These are phyloP conservation scores for Albugo candida DNA, from an alignment of 352 stramenopile genomes.

Conservation along the genomic window DNA sequence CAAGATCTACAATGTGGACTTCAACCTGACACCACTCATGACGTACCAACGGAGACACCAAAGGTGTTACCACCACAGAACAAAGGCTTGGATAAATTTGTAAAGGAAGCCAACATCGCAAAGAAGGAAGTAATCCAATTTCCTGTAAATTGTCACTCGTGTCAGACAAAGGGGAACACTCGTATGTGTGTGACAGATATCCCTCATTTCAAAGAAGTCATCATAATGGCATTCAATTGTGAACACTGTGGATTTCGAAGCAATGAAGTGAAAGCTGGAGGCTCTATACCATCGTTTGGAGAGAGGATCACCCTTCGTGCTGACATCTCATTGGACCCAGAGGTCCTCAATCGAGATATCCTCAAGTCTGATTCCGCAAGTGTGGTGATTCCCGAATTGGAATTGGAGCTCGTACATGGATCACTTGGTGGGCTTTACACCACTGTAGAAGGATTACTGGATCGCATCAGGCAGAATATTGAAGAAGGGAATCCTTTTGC, in stretches of 20 bases:
- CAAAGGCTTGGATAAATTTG: slow-evolving; percentile 46
- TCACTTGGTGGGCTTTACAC: slow-evolving; percentile 83
- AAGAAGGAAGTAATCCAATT: slow-evolving; percentile 78
- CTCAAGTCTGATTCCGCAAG: slow-evolving; percentile 81
- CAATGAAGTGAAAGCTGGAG: slow-evolving; percentile 84
- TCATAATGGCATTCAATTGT: slow-evolving; percentile 87
- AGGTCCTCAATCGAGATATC: slow-evolving; percentile 80
- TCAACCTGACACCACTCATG: slow-evolving; percentile 42
- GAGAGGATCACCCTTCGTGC: slow-evolving; percentile 58
- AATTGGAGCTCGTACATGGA: slow-evolving; percentile 78
- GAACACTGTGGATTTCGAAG: slow-evolving; percentile 82
- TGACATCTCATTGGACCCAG: slow-evolving; percentile 14
- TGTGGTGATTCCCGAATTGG: slow-evolving; percentile 79
- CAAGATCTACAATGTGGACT: slow-evolving; percentile 55
- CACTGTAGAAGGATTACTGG: slow-evolving; percentile 83
- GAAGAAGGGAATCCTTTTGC: slow-evolving; percentile 66
- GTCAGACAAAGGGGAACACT: slow-evolving; percentile 35
- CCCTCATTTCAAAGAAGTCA: slow-evolving; percentile 86
- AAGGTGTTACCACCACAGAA: slow-evolving; percentile 34
- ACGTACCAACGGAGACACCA: slow-evolving; percentile 21
- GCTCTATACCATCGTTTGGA: slow-evolving; percentile 66
- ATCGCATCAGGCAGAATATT: slow-evolving; percentile 70
- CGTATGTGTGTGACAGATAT: slow-evolving; percentile 87
- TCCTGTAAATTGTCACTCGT: slow-evolving; percentile 61
- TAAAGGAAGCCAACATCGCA: slow-evolving; percentile 33